Evolutionary conservation across 495 filamentous ascomycete genomes (phyloP).

Genomic region (Staphylotrichum tortipilum): DNA sequence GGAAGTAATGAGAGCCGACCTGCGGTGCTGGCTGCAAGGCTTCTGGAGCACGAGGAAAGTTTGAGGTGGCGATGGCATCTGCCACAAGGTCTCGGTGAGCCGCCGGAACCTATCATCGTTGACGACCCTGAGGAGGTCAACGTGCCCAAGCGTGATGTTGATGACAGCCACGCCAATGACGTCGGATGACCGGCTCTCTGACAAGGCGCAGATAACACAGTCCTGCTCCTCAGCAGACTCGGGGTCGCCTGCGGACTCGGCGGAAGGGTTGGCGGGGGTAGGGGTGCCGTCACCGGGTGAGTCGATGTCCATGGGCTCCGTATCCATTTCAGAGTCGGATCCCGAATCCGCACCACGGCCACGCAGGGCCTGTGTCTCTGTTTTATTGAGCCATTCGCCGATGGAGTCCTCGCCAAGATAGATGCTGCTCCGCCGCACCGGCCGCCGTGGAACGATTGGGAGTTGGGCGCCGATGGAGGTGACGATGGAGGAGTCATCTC

Average conservation of each 20-base stretch:
- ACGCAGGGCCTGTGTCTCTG: background rate
- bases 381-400: background rate
- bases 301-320: background rate
- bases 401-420: background rate
- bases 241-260: background rate
- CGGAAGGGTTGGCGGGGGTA: background rate
- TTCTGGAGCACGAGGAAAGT: constrained; percentile 36
- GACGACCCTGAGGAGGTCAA: constrained; percentile 44
- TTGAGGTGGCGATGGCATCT: constrained; percentile 41
- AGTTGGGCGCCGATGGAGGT: background rate
- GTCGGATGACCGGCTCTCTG: constrained; percentile 78
- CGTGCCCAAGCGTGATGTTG: constrained; percentile 73
- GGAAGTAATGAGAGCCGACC: constrained; percentile 52
- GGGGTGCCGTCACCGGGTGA: no score
- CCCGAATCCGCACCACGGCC: background rate
- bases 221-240: constrained; percentile 23
- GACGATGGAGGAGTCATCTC: constrained; percentile 1
- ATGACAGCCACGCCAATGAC: constrained; percentile 77
- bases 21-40: constrained; percentile 54
- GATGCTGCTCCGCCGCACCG: background rate
- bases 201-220: constrained; percentile 80
- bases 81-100: constrained; percentile 52
- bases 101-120: constrained; percentile 72
- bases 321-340: background rate
- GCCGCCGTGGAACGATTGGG: no score